Conservation (phyloP, 257 asterid species). For the Solanum etuberosum region DNA sequence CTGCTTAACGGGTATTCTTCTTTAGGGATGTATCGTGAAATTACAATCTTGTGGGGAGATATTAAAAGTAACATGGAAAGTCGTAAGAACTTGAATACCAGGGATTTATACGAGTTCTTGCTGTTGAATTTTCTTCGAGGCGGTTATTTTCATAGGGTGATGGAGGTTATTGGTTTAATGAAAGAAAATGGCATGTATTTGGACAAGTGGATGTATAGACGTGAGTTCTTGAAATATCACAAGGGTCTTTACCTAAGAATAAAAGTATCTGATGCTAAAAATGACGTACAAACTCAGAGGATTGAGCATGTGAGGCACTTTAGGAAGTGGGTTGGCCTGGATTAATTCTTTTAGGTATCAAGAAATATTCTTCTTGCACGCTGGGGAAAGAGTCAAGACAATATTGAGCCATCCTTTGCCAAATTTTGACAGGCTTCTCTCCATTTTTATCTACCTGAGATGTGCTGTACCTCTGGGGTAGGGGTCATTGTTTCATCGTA, state of each 20-base stretch:
- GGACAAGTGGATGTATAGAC: slow-evolving; percentile 64
- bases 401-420: neutral
- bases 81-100: slow-evolving; percentile 18
- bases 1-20: slow-evolving; percentile 51
- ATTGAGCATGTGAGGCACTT: slow-evolving; percentile 66
- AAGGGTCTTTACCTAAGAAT: slow-evolving; percentile 59
- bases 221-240: slow-evolving; percentile 60
- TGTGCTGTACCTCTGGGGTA: neutral
- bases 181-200: slow-evolving; percentile 44
- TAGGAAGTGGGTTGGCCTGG: slow-evolving; percentile 51
- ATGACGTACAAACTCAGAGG: slow-evolving; percentile 56
- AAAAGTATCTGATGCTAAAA: slow-evolving; percentile 39
- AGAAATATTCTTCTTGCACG: neutral
- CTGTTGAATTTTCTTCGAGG: slow-evolving; percentile 62
- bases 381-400: neutral
- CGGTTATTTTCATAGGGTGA: slow-evolving; percentile 79
- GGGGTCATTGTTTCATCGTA: neutral
- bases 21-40: slow-evolving; percentile 64
- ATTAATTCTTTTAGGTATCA: slow-evolving; percentile 4
- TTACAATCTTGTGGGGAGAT: slow-evolving; percentile 78
- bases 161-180: slow-evolving; percentile 70
- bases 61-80: slow-evolving; percentile 48
- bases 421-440: neutral
- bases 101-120: slow-evolving; percentile 61
- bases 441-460: neutral